A percentile compares a stretch with the other conserved stretches of the same genome.
Conservation (phyloP, 108 stramenopile genomes). For the Cyclostephanos tholiformis region DNA sequence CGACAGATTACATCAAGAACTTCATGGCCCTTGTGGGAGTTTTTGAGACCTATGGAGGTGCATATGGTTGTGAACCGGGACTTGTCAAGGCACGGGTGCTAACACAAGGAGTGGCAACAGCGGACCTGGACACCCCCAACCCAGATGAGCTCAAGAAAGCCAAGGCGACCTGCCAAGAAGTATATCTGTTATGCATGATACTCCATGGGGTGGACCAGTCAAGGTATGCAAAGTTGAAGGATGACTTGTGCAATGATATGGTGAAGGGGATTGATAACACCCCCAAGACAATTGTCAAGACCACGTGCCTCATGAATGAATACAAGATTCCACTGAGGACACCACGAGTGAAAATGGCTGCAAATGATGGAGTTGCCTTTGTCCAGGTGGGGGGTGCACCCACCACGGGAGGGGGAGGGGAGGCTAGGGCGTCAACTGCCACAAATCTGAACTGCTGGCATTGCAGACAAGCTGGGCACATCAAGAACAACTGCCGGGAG, state of each 20-base stretch:
- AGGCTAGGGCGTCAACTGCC: too few relatives aligned
- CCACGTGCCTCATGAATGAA: not conserved
- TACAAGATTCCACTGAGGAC: too few relatives aligned
- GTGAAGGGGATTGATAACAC: not conserved
- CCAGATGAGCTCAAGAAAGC: too few relatives aligned
- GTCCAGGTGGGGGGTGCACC: too few relatives aligned
- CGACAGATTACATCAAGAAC: slow-evolving; percentile 1
- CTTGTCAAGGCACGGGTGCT: not conserved
- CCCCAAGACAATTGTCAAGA: not conserved
- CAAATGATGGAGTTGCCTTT: too few relatives aligned
- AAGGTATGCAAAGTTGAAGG: not conserved
- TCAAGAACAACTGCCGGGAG: too few relatives aligned
- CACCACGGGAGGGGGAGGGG: too few relatives aligned
- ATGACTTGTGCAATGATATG: not conserved
- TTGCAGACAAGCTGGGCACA: too few relatives aligned
- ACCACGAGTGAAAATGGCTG: too few relatives aligned
- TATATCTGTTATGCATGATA: not conserved
- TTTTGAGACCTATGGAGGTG: slow-evolving; percentile 15
- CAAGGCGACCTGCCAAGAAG: not conserved
- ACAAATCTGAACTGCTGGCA: too few relatives aligned
- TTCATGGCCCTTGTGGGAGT: not conserved
- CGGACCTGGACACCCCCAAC: too few relatives aligned
- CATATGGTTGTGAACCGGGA: not conserved
- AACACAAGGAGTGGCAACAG: too few relatives aligned
- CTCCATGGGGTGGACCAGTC: not conserved